A percentile compares a stretch with the other conserved stretches of the same genome.
These are phyloP conservation scores for Hordeum vulgare DNA, from an alignment of 176 grass and related monocot genomes.

Conservation along the genomic window DNA sequence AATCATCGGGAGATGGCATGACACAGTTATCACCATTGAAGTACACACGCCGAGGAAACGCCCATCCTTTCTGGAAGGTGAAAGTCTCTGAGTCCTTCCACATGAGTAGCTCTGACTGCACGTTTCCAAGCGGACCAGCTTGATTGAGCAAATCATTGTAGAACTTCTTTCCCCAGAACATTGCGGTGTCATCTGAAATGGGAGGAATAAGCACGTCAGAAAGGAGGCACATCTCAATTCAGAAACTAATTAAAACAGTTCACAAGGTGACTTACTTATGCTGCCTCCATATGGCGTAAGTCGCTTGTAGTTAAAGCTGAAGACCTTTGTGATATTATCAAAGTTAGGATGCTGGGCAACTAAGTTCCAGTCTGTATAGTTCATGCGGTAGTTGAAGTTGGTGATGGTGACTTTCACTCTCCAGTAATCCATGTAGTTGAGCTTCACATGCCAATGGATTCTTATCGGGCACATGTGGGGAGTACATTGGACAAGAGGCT, in stretches of 20 bases:
- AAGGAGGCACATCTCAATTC: background rate
- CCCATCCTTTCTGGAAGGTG: constrained; percentile 83
- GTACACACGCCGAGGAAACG: constrained; percentile 70
- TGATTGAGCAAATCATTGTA: constrained; percentile 91
- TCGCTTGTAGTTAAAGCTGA: constrained; percentile 90
- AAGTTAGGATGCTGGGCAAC: constrained; percentile 88
- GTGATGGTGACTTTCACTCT: constrained; percentile 81
- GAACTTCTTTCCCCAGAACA: constrained; percentile 91
- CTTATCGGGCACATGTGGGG: constrained; percentile 91
- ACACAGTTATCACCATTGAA: constrained; percentile 95
- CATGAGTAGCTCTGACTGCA: constrained; percentile 76
- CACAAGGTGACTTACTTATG: constrained; percentile 64
- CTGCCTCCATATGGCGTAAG: constrained; percentile 64
- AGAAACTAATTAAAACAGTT: constrained; percentile 10
- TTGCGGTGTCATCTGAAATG: constrained; percentile 77
- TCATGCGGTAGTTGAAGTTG: constrained; percentile 95
- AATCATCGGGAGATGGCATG: constrained; percentile 67
- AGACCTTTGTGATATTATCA: constrained; percentile 60
- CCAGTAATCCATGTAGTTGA: constrained; percentile 95
- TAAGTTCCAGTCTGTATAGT: constrained; percentile 88
- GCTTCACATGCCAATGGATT: constrained; percentile 92
- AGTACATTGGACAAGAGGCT: constrained; percentile 82
- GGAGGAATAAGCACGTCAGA: constrained; percentile 13
- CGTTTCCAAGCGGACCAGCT: constrained; percentile 65
- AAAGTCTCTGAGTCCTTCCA: constrained; percentile 50